phyloP scores from a whole-genome alignment of 139 green algal species.

The Zygnema cylindricum region DNA sequence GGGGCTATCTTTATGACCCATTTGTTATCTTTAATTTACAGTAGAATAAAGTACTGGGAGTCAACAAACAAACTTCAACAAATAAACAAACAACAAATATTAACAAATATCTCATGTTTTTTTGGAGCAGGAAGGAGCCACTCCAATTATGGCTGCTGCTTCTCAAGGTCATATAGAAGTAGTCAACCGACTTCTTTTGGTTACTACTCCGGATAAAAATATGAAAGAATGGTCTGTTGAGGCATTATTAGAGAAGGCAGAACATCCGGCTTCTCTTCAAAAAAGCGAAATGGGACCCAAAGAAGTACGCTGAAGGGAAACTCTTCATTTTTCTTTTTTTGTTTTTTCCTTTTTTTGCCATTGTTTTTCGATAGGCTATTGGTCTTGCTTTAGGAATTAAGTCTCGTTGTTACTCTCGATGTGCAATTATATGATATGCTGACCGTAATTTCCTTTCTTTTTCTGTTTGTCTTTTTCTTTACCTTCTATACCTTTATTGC shows the following conservation, averaged over 20 bases:
- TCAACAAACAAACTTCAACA: not conserved
- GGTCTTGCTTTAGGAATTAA: not conserved
- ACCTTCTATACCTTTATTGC: not conserved
- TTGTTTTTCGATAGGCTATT: not conserved
- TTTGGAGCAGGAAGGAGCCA: conserved; percentile 24
- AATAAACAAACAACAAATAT: not conserved
- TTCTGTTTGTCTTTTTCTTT: not conserved
- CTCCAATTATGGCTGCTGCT: conserved; percentile 19
- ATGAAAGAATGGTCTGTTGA: conserved; percentile 10
- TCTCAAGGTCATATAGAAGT: conserved; percentile 10
- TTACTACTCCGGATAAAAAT: not conserved
- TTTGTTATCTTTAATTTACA: too few relatives aligned
- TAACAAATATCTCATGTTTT: not conserved
- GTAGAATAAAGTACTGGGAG: too few relatives aligned
- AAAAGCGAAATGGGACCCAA: not conserved
- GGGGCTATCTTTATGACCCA: too few relatives aligned
- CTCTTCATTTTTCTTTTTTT: not conserved
- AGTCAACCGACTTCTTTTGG: conserved; percentile 18
- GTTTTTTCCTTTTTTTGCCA: not conserved
- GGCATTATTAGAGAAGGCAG: conserved; percentile 2
- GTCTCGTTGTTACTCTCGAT: not conserved
- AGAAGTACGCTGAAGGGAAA: too few relatives aligned
- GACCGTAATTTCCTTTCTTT: not conserved
- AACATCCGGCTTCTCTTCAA: not conserved
- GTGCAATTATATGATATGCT: not conserved